Conservation (phyloP, 2,329 filamentous ascomycete genomes). For the Penicillium frequentans region DNA sequence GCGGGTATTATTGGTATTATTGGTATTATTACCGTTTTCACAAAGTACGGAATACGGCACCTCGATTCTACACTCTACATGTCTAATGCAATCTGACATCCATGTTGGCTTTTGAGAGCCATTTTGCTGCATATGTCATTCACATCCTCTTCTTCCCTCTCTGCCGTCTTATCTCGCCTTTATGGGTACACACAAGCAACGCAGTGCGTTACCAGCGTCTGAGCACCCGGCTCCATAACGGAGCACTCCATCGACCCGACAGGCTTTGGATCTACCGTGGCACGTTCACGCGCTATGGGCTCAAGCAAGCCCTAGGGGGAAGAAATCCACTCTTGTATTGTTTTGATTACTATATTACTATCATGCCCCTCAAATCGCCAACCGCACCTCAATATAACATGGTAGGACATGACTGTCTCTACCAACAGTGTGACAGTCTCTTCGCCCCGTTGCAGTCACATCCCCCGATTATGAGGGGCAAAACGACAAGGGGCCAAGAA, state of each 20-base stretch:
- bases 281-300: constrained; percentile 14
- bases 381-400: background rate
- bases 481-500: background rate
- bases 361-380: background rate
- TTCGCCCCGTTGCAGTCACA: constrained; percentile 13
- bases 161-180: background rate
- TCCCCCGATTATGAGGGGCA: constrained; percentile 2
- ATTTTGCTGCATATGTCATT: no score
- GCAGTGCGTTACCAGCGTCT: constrained; percentile 10
- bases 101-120: background rate
- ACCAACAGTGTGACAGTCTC: constrained; percentile 8
- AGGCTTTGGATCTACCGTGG: constrained; percentile 13
- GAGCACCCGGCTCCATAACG: constrained; percentile 12
- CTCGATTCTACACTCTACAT: background rate
- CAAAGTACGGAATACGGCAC: background rate
- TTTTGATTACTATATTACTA: background rate
- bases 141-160: background rate
- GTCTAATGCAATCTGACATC: background rate
- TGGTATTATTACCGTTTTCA: background rate
- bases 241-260: constrained; percentile 11
- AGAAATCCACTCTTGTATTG: background rate
- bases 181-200: constrained; percentile 1
- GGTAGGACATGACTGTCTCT: background rate
- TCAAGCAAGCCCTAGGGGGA: constrained; percentile 1
- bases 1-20: constrained; percentile 1